Conservation (phyloP, 805 yeast species). For the Cyberlindnera bimundalis region DNA sequence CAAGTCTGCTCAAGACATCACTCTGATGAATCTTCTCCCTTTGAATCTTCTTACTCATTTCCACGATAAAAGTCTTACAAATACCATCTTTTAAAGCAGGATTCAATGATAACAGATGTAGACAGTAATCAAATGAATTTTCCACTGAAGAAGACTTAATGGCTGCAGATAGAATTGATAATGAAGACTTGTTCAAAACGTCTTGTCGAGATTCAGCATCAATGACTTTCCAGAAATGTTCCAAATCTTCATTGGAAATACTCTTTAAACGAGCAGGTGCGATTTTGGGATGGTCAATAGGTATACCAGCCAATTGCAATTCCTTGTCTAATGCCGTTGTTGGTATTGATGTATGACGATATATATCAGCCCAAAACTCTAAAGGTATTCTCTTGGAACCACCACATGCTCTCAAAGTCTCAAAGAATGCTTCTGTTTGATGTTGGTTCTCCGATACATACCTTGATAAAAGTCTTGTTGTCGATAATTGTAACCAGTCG, state of each 20-base stretch:
- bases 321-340: conserved; percentile 5
- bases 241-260: conserved; percentile 7
- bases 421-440: conserved; percentile 2
- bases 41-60: conserved; percentile 2
- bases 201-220: conserved; percentile 6
- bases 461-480: conserved; percentile 12
- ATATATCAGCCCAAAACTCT: conserved; percentile 17
- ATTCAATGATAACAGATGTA: conserved; percentile 9
- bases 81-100: conserved; percentile 4
- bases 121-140: conserved; percentile 14
- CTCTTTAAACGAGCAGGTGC: conserved; percentile 10
- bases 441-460: conserved; percentile 11
- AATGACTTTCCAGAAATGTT: conserved; percentile 15
- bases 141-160: conserved; percentile 4
- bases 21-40: not conserved
- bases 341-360: conserved; percentile 12
- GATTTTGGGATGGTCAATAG: conserved; percentile 2
- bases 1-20: conserved; percentile 14
- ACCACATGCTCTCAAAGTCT: conserved; percentile 2
- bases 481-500: conserved; percentile 18
- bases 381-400: conserved; percentile 3
- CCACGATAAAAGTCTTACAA: conserved; percentile 8
- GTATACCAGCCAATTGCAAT: not conserved
- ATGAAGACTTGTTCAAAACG: conserved; percentile 9
- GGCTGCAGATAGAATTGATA: conserved; percentile 13